These are phyloP conservation scores for Colletotrichum cuscutae DNA, from an alignment of 2,329 filamentous ascomycete species.

Conservation along the genomic window DNA sequence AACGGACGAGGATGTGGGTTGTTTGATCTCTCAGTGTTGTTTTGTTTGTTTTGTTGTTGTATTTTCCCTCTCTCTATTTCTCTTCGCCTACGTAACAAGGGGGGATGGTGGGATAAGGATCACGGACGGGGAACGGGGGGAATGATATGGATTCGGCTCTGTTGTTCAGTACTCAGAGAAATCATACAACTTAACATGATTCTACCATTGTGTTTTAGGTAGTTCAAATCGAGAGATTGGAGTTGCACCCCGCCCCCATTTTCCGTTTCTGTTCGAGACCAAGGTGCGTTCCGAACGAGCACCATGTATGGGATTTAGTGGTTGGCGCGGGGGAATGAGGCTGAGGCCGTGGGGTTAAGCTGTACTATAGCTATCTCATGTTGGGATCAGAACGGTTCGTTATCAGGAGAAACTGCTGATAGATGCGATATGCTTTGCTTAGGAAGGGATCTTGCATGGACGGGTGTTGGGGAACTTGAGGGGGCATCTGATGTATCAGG, in stretches of 20 bases:
- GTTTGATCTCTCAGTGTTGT: slow-evolving; percentile 24
- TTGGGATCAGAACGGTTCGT: slow-evolving; percentile 13
- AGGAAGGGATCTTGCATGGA: slow-evolving; percentile 2
- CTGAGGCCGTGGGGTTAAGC: background rate
- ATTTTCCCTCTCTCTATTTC: background rate
- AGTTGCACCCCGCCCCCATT: slow-evolving; percentile 5
- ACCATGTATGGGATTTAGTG: slow-evolving; percentile 25
- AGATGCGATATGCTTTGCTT: background rate
- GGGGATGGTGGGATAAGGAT: background rate
- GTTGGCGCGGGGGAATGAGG: slow-evolving; percentile 12
- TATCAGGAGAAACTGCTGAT: background rate
- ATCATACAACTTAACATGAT: too few relatives aligned
- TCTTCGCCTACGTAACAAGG: slow-evolving; percentile 11
- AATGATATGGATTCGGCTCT: background rate
- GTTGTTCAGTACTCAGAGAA: too few relatives aligned
- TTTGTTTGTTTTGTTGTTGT: slow-evolving; percentile 10
- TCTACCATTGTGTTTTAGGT: background rate
- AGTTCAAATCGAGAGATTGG: background rate
- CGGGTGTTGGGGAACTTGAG: background rate
- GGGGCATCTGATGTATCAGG: too few relatives aligned
- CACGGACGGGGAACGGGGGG: slow-evolving; percentile 4
- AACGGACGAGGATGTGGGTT: slow-evolving; percentile 3
- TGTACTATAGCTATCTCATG: background rate
- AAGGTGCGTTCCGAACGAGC: background rate
- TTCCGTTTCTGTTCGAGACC: slow-evolving; percentile 19